Evolutionary conservation across 31 red algal genomes (phyloP), one percentile per base, ranked within the genome.

Genomic region (Asparagopsis taxiformis): DNA sequence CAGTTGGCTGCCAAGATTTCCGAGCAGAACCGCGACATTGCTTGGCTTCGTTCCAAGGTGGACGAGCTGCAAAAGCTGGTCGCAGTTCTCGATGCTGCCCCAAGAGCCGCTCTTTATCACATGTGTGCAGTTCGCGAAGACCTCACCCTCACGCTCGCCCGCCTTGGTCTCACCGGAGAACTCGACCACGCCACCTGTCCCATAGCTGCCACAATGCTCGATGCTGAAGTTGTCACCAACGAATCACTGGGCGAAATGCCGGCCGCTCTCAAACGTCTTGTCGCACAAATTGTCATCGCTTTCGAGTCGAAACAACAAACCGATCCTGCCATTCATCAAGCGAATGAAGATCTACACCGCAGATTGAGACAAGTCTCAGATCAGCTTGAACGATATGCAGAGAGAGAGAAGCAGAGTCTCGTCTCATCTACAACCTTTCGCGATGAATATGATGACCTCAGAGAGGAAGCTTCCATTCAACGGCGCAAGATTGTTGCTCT

Each of bases 361-460:
- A 66, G 82, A 13, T 48, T 87, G 25, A 44, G 82, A 52, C 72
- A 77, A 51, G 72, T 77, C 55, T 75, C 72, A 50, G 82, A 87
- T 70, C 82, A 87, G 71, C 65, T 75, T 22, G 82, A 87, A 33
- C 60, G 82, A 11, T 87, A 87, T 70, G 82, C 71, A 25, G 82
- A 75, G 64, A 66, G 82, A 22, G 82, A 77, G 29, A 75, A 77
- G 33, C 46, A 73, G 41, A 65, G 55, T 23, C 59, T 74, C 9
- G 60, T 85, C 21, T 49, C 55, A 46, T 74, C 80, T 0, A 74
- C 68, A 25, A 85, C 58, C 19, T 58, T 85, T 67, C 58, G 60
- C 5, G 80, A 85, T 31, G 80, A 85, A 33, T 74, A 65, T 34
- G 80, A 85, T 85, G 80, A 85, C 51, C 51, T 85, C 30, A 68